Evolutionary conservation across 2,329 filamentous ascomycete genomes (phyloP), one percentile per base, ranked within the genome.

Genomic region (Xylaria polymorpha): DNA sequence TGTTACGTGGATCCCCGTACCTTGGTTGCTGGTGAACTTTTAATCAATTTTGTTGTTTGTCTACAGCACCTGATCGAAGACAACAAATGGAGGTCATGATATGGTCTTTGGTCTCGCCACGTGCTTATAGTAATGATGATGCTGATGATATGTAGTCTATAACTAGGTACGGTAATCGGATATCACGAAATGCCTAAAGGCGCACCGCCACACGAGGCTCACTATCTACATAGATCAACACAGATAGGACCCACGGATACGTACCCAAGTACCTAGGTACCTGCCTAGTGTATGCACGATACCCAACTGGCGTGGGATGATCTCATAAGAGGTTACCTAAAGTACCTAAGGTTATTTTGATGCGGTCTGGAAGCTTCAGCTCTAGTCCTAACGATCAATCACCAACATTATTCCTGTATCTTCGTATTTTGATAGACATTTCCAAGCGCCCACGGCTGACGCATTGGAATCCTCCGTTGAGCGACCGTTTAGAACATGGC

Each of bases 401-500:
- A 25, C 25, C 15, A 53, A 35, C 25, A 35, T 53, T 35, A 35
- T 53, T n/a, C 25, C 15, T 8, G 15, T 53, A 53, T 10, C n/a
- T 6, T 29, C n/a, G 8, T 44, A 29, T 44, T 50, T 12, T 25
- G 25, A n/a, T 29, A 20, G 15, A 29, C 22, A 22, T 22, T 32
- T 39, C 53, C 4, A 55, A 22, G 32, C 32, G n/a, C 53, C n/a
- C 25, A 53, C 25, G 29, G 15, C 50, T 29, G 18, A n/a, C 25
- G 18, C 50, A 50, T 50, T 50, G 22, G 9, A 18, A 50, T 25
- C 4, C 25, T 35, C 12, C 8, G 15, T 35, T 18, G 46, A 53
- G 50, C 25, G 18, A 53, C n/a, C 8, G 6, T 39, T 22, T 56
- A 61, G 46, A 66, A 32, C 39, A 66, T 66, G 64, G 64, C 56